phyloP scores from a whole-genome alignment of 2,329 filamentous ascomycete genomes.

The Macrophomina phaseolina region DNA sequence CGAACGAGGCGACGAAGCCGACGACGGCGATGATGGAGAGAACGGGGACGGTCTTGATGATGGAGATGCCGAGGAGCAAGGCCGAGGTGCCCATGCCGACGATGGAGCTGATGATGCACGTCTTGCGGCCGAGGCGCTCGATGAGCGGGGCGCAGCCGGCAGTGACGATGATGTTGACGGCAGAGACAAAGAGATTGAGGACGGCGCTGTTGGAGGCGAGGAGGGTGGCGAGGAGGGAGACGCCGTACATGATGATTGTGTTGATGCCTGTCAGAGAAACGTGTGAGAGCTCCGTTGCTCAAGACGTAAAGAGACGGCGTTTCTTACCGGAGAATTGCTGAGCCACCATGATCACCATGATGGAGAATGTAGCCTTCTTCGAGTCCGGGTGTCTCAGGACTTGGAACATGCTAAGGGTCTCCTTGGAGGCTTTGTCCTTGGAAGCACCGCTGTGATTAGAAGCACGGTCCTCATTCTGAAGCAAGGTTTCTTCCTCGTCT shows the following conservation, averaged over 20 bases:
- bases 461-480: constrained; percentile 50
- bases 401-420: constrained; percentile 51
- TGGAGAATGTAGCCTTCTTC: constrained; percentile 81
- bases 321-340: constrained; percentile 73
- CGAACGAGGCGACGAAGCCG: constrained; percentile 87
- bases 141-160: constrained; percentile 80
- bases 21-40: constrained; percentile 83
- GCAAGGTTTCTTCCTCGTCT: constrained; percentile 74
- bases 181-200: constrained; percentile 85
- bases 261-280: constrained; percentile 68
- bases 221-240: constrained; percentile 81
- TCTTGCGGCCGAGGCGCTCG: constrained; percentile 86
- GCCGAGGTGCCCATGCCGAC: constrained; percentile 82
- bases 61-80: constrained; percentile 78
- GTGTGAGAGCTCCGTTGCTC: not conserved
- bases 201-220: constrained; percentile 81
- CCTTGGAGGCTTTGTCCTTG: constrained; percentile 38
- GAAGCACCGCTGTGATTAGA: constrained; percentile 29
- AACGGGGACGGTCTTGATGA: constrained; percentile 72
- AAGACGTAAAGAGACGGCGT: constrained; percentile 51
- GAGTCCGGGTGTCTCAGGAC: constrained; percentile 72
- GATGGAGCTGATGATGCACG: constrained; percentile 81
- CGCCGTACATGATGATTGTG: constrained; percentile 98
- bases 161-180: constrained; percentile 85
- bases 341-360: constrained; percentile 91